These are phyloP conservation scores for Phaeosphaeriaceae sp. DNA, from an alignment of 2,329 filamentous ascomycete species.

Conservation along the genomic window DNA sequence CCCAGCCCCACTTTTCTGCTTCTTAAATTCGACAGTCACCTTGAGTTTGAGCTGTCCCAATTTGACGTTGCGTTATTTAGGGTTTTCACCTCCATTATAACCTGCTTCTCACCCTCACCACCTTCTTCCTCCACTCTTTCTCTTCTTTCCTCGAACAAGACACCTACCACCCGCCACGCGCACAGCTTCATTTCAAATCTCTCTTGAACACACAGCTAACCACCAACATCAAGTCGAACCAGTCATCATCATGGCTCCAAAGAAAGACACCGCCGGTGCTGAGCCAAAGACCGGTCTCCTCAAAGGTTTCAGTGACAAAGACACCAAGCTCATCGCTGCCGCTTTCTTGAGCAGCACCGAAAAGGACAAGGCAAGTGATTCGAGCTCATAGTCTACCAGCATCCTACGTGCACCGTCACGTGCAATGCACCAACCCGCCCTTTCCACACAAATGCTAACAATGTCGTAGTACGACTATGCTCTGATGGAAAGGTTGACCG, in stretches of 20 bases:
- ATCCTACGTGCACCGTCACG: background rate
- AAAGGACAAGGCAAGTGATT: slow-evolving; percentile 35
- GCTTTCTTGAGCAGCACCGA: slow-evolving; percentile 35
- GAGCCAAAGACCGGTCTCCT: slow-evolving; percentile 12
- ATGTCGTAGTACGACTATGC: slow-evolving; percentile 37
- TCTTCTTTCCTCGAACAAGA: no score
- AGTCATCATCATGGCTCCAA: slow-evolving; percentile 33
- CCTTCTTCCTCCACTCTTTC: no score
- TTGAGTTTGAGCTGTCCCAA: no score
- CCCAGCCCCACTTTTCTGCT: no score
- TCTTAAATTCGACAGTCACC: no score
- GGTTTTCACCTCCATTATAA: no score
- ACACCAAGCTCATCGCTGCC: slow-evolving; percentile 39
- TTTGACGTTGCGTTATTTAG: no score
- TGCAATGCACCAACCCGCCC: no score
- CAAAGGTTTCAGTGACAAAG: slow-evolving; percentile 26
- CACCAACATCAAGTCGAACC: background rate
- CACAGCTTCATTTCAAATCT: no score
- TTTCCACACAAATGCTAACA: no score
- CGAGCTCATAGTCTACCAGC: background rate
- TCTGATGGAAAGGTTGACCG: slow-evolving; percentile 34
- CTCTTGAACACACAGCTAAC: background rate
- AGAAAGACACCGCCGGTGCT: slow-evolving; percentile 20
- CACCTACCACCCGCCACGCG: background rate
- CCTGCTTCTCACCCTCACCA: no score